Evolutionary conservation across 805 yeast species (phyloP), one percentile per base, ranked within the genome.

Genomic region (Millerozyma acaciae): DNA sequence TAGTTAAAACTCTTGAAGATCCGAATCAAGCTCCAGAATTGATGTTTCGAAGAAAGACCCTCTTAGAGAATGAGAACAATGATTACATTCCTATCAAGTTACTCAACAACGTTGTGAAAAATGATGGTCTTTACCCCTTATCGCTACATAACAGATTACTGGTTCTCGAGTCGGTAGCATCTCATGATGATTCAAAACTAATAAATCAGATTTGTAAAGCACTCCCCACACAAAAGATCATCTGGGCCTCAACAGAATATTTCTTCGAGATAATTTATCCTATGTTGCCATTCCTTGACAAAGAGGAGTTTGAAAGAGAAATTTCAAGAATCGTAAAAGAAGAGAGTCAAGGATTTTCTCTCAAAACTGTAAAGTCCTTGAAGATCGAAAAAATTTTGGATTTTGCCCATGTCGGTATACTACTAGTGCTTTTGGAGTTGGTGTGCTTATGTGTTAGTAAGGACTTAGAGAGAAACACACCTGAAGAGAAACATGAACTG

Each of bases 401-500:
- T 31, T 49, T 60, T 24, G 57, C 64, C 0, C 26, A 45, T 0
- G 33, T 68, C 4, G 62, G 70, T 0, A 43, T 56, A 10, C 39
- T 70, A 4, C 42, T 68, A 16, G 44, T 61, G 10, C 40, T 67
- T 7, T 23, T 70, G 7, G 48, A 72, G 24, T 40, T 68, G 21
- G 54, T 66, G 10, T 20, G 8, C 22, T 20, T 20, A 20, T n/a
- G 48, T 21, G 39, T 38, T 7, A 58, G 57, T 32, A 57, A 52
- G 21, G 10, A 10, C 10, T 20, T 20, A 8, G 9, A 20, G 10
- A 20, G 22, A 20, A 10, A 20, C 10, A 10, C 22, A 20, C 8
- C 9, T 20, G 10, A 20, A 20, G 22, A 20, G 10, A 8, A 20
- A 20, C 8, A 10, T 20, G 10, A 20, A 20, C 9, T 8, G 10